Evolutionary conservation across 768 basidiomycete species (phyloP).

Genomic region (Tulasnella sp.): DNA sequence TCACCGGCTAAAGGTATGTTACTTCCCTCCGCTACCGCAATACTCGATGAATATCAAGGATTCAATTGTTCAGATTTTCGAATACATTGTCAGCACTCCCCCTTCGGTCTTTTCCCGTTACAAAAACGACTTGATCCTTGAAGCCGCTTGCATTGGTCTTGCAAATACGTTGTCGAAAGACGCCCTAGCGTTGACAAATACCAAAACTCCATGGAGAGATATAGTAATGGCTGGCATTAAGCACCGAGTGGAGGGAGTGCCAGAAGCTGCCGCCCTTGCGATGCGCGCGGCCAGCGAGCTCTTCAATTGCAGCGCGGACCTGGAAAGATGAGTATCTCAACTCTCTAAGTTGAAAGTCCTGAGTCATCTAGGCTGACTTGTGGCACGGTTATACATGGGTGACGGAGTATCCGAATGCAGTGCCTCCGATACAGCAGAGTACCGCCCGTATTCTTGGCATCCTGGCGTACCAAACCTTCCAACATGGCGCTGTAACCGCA

Average conservation of each 20-base stretch:
- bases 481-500: constrained; percentile 53
- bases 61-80: constrained; percentile 55
- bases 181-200: constrained; percentile 44
- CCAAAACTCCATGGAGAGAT: constrained; percentile 56
- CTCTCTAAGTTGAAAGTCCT: constrained; percentile 3
- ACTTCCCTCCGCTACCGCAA: neutral
- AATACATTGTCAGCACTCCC: constrained; percentile 54
- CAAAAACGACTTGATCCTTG: constrained; percentile 66
- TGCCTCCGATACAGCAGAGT: constrained; percentile 63
- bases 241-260: constrained; percentile 59
- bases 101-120: constrained; percentile 57
- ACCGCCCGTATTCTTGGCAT: constrained; percentile 65
- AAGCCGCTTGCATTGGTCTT: constrained; percentile 69
- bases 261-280: constrained; percentile 71
- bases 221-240: constrained; percentile 70
- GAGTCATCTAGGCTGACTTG: too few species aligned
- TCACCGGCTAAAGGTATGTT: constrained; percentile 24
- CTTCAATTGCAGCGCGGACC: constrained; percentile 57
- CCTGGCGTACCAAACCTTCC: constrained; percentile 59
- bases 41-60: neutral
- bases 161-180: constrained; percentile 57
- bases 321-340: constrained; percentile 65
- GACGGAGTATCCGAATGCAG: constrained; percentile 53
- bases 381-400: constrained; percentile 50
- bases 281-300: constrained; percentile 67